Evolutionary conservation across 768 basidiomycete species (phyloP), one percentile per base, ranked within the genome.

Genomic region (Leucocoprinus birnbaumii): DNA sequence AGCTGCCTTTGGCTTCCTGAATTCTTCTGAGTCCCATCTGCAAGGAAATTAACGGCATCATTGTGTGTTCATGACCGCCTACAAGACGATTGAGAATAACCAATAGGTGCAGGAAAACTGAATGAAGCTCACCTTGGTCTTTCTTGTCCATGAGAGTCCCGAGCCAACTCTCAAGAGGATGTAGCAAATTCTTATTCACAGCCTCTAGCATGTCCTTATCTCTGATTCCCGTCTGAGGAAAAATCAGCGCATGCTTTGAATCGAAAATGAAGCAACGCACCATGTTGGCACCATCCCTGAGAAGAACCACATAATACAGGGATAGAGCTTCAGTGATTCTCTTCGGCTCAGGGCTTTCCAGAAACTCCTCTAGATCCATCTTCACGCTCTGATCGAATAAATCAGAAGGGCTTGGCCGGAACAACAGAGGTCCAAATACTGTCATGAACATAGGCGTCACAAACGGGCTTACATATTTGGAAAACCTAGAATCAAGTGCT

Each of bases 291-390:
- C 58, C 62, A 64, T 92, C 89, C 58, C 87, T 71, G 43, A 71
- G 66, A 7, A 89, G 62, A 16, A 90, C 71, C 31, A 86, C 74
- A 59, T 86, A 90, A 63, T 86, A 87, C 48, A 91, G 75, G 16
- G 82, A 80, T 4, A 92, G 69, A 58, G 80, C 83, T 58, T 90
- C 87, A 0, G 79, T 75, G 21, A 92, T 70, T 40, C 89, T 73
- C 19, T 76, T 61, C n/a, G 83, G 71, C 61, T 91, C 89, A 8
- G 78, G 68, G 0, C 79, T 80, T 22, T 80, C 73, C 27, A 79
- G 70, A 14, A 89, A 71, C 10, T 55, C 40, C 24, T 55, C 40
- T n/a, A 48, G 40, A 24, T 55, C 26, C 21, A 44, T 7, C 9
- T 55, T 42, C n/a, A 35, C 19, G 1, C 31, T 38, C 14, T 13